phyloP scores from a whole-genome alignment of 495 filamentous ascomycete species.

The Penicillium ochrochloron region DNA sequence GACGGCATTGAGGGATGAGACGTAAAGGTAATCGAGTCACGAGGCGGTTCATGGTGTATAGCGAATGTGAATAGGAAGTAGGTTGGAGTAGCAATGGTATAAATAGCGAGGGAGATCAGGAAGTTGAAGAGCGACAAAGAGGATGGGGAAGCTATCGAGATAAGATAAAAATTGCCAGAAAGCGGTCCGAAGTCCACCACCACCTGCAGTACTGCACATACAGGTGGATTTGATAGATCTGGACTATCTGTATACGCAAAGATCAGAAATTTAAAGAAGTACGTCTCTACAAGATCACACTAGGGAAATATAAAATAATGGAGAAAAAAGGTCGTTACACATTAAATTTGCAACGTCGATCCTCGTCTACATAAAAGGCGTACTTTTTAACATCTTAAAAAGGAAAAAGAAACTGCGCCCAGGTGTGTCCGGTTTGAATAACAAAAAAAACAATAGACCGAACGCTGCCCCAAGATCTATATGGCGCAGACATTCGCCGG shows the following conservation, averaged over 20 bases:
- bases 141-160: not conserved
- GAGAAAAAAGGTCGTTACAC: conserved; percentile 36
- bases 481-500: conserved; percentile 27
- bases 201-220: not conserved
- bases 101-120: not conserved
- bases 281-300: not conserved
- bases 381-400: conserved; percentile 42
- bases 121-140: not conserved
- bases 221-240: not conserved
- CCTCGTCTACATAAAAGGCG: conserved; percentile 41
- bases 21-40: conserved; percentile 19
- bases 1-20: not conserved
- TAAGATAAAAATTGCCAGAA: conserved; percentile 6
- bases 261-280: too few relatives aligned
- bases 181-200: not conserved
- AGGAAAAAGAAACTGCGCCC: conserved; percentile 31
- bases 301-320: not conserved
- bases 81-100: not conserved
- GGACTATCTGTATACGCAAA: not conserved
- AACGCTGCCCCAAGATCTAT: conserved; percentile 33
- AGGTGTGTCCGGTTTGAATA: conserved; percentile 34
- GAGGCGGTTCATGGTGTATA: conserved; percentile 26
- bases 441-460: conserved; percentile 34
- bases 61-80: not conserved
- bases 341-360: conserved; percentile 47